Conservation (phyloP, 768 basidiomycete species). For the Pleurotus ostreatus region DNA sequence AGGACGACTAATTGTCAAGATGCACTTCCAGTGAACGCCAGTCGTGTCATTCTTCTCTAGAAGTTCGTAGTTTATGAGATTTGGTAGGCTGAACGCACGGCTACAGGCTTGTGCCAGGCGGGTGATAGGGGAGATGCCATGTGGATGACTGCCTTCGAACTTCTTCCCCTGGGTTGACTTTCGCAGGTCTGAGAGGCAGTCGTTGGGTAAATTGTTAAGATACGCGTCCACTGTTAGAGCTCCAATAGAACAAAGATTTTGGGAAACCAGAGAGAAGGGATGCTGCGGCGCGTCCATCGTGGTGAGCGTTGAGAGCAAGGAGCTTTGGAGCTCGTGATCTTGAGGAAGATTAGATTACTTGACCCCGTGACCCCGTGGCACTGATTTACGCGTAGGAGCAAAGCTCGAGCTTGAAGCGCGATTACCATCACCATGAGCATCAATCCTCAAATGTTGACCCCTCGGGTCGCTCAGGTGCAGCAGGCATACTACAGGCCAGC, state of each 20-base stretch:
- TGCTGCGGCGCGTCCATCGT: neutral
- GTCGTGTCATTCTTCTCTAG: slow-evolving; percentile 32
- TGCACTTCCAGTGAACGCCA: slow-evolving; percentile 38
- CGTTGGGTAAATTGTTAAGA: slow-evolving; percentile 8
- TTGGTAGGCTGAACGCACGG: neutral
- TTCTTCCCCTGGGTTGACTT: neutral
- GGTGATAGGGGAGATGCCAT: neutral
- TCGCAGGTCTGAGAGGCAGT: neutral
- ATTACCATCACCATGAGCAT: neutral
- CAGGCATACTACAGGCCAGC: neutral
- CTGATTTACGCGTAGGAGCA: too few relatives aligned
- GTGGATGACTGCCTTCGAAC: neutral
- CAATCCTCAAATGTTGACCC: neutral
- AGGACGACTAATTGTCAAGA: slow-evolving; percentile 56
- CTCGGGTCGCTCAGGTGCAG: neutral
- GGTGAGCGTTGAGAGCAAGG: neutral
- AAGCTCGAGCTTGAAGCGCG: too few relatives aligned
- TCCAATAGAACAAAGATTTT: slow-evolving; percentile 23
- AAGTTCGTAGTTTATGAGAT: slow-evolving; percentile 41
- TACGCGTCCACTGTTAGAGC: slow-evolving; percentile 23
- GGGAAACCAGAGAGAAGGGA: slow-evolving; percentile 21
- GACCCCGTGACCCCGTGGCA: too few relatives aligned
- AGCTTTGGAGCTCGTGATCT: too few relatives aligned
- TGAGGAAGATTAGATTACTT: too few relatives aligned
- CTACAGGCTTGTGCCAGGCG: neutral